phyloP scores from a whole-genome alignment of 257 asterid species.

The Nicotiana sylvestris region DNA sequence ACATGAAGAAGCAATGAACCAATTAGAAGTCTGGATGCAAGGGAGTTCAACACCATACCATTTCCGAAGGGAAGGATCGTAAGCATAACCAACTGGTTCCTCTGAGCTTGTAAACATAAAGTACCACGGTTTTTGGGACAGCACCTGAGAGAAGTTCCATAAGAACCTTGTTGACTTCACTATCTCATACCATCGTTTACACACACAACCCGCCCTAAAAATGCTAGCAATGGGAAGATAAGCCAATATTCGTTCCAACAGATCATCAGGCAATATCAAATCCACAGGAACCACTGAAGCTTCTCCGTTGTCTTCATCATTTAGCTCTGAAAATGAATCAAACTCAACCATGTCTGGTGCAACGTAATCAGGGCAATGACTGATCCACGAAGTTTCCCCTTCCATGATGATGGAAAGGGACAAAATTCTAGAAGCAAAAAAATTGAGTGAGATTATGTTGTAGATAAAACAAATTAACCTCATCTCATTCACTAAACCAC shows the following conservation, averaged over 20 bases:
- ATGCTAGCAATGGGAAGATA: constrained; percentile 77
- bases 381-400: constrained; percentile 78
- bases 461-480: neutral
- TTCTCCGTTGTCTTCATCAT: constrained; percentile 48
- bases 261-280: constrained; percentile 71
- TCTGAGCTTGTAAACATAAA: constrained; percentile 94
- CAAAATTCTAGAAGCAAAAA: constrained; percentile 14
- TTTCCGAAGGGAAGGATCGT: constrained; percentile 65
- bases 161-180: constrained; percentile 66
- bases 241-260: constrained; percentile 74
- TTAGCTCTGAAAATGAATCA: constrained; percentile 43
- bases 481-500: neutral
- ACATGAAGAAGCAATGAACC: constrained; percentile 72
- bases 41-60: constrained; percentile 90
- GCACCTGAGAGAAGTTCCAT: constrained; percentile 49
- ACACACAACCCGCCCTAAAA: constrained; percentile 74
- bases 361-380: constrained; percentile 49
- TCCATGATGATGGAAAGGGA: constrained; percentile 46
- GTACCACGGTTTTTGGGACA: constrained; percentile 82
- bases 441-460: neutral
- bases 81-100: constrained; percentile 79
- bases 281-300: constrained; percentile 49
- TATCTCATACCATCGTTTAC: constrained; percentile 81
- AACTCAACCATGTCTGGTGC: constrained; percentile 21
- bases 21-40: constrained; percentile 57